phyloP scores from a whole-genome alignment of 2,329 filamentous ascomycete genomes.

The Aspergillus pseudonomiae region DNA sequence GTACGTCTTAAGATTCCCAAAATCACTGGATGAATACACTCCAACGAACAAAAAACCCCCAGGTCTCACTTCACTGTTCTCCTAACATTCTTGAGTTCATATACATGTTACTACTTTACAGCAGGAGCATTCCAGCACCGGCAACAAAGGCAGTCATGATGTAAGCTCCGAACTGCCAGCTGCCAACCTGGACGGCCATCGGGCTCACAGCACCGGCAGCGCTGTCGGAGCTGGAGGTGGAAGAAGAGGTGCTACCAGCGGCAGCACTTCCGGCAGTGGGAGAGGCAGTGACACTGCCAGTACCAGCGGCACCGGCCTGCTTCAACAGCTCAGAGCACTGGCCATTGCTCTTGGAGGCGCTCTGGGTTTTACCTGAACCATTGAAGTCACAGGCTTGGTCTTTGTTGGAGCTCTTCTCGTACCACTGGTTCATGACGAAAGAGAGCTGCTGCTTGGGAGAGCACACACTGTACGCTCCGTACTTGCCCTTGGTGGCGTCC shows the following conservation, averaged over 20 bases:
- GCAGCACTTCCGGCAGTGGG: conserved; percentile 31
- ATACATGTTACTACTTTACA: conserved; percentile 37
- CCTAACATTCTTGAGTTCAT: background rate
- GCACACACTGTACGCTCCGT: conserved; percentile 55
- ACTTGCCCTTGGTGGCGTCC: conserved; percentile 45
- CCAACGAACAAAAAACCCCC: background rate
- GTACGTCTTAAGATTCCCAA: background rate
- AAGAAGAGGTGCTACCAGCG: conserved; percentile 20
- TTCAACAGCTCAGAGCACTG: conserved; percentile 40
- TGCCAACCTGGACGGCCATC: conserved; percentile 42
- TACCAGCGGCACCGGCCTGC: conserved; percentile 45
- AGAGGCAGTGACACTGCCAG: conserved; percentile 42
- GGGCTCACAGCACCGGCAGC: conserved; percentile 37
- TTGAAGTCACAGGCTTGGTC: conserved; percentile 49
- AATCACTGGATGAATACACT: conserved; percentile 1
- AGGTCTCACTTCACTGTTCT: background rate
- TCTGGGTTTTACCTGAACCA: conserved; percentile 44
- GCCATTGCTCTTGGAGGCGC: conserved; percentile 34
- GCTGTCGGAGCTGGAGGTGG: conserved; percentile 31
- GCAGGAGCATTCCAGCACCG: conserved; percentile 51
- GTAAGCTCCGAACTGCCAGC: conserved; percentile 48
- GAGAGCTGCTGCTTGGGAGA: conserved; percentile 47
- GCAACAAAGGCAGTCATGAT: conserved; percentile 46
- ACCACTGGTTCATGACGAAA: conserved; percentile 52
- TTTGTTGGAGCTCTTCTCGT: conserved; percentile 36